Evolutionary conservation across 768 basidiomycete species (phyloP), one percentile per base, ranked within the genome.

Genomic region (Kwoniella sp.): DNA sequence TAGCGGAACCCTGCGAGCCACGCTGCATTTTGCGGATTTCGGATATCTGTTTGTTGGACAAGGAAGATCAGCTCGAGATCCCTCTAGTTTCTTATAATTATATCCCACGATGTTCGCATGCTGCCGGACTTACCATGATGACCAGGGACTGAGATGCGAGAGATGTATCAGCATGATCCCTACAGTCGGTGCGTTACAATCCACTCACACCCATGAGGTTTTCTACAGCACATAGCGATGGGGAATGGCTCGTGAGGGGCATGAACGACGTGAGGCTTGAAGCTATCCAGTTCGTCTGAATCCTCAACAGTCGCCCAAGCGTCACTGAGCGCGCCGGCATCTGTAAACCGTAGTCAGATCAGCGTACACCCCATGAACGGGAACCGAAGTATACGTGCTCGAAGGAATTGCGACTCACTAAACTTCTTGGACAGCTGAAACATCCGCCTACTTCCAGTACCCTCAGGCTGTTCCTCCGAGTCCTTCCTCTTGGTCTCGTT

Each of bases 1-100:
- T 86, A 85, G 58, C 83, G 81, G 69, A 88, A 82, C 1, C 83
- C 88, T 22, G 86, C 85, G 44, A 89, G 82, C 87, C 87, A 89
- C 5, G 88, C 87, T 8, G 83, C 83, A 63, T 88, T 86, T 75
- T 89, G 88, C 2, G 88, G 85, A 47, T 82, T 82, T 19, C 83
- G 83, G 36, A 83, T 79, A 58, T 84, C 80, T 56, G 76, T 77
- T 21, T 79, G 0, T 27, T 36, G n/a, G 65, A 77, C n/a, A n/a
- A n/a, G n/a, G n/a, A n/a, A n/a, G n/a, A n/a, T n/a, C n/a, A n/a
- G n/a, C n/a, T n/a, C n/a, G n/a, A n/a, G n/a, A n/a, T n/a, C n/a
- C n/a, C n/a, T n/a, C n/a, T n/a, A n/a, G n/a, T n/a, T n/a, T n/a
- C n/a, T n/a, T n/a, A n/a, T n/a, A n/a, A n/a, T n/a, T n/a, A n/a